Conservation (phyloP, 305 asterid species). For the Fraxinus paxiana region DNA sequence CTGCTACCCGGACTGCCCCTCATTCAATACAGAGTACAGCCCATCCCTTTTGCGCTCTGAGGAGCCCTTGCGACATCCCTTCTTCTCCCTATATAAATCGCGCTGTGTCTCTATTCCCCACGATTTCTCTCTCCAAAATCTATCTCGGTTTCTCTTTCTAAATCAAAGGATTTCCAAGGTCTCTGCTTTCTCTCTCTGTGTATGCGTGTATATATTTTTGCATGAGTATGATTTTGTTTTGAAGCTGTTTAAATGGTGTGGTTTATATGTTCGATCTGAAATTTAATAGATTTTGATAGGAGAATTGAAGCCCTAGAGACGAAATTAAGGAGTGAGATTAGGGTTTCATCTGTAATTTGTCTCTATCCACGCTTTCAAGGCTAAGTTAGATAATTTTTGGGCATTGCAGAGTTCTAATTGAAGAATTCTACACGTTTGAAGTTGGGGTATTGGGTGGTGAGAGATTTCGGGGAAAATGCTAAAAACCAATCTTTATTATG, state of each 20-base stretch:
- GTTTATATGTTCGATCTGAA: background rate
- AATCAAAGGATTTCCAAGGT: slow-evolving; percentile 7
- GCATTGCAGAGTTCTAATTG: slow-evolving; percentile 15
- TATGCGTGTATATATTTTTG: background rate
- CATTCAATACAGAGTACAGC: background rate
- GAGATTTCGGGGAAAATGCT: slow-evolving; percentile 41
- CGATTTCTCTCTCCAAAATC: slow-evolving; percentile 5
- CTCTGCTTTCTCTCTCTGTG: background rate
- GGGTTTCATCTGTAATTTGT: slow-evolving; percentile 23
- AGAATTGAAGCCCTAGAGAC: slow-evolving; percentile 16
- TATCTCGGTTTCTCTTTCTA: background rate
- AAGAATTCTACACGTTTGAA: slow-evolving; percentile 26
- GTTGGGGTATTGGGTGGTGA: slow-evolving; percentile 18
- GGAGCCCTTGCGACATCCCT: slow-evolving; percentile 8
- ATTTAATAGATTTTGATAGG: slow-evolving; percentile 30
- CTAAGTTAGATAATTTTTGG: slow-evolving; percentile 15
- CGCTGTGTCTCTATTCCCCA: slow-evolving; percentile 17
- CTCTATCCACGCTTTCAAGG: slow-evolving; percentile 27
- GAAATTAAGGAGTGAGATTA: slow-evolving; percentile 14
- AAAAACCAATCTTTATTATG: slow-evolving; percentile 40
- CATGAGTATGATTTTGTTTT: background rate
- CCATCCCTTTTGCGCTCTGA: slow-evolving; percentile 15
- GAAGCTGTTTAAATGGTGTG: background rate
- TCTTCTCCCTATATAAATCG: slow-evolving; percentile 17
- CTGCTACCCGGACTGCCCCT: background rate